Percentiles rank a stretch among this genome's conserved stretches.
phyloP scores from a whole-genome alignment of 192 early-diverging fungal species.

The Gonapodya prolifera region DNA sequence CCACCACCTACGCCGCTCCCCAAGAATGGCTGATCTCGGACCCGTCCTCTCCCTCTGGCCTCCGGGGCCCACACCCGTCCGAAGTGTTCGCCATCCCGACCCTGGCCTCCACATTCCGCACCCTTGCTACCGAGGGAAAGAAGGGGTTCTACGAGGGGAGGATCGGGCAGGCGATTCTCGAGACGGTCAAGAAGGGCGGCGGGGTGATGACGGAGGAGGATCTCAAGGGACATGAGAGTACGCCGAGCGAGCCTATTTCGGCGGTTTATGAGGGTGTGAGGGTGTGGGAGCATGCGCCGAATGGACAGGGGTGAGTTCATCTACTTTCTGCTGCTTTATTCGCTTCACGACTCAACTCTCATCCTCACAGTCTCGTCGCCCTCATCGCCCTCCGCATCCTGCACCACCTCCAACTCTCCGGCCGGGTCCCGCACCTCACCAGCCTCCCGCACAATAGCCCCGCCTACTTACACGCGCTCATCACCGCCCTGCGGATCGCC shows the following conservation, averaged over 20 bases:
- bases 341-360: neutral
- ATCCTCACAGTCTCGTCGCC: conserved; percentile 34
- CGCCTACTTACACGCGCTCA: conserved; percentile 51
- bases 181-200: conserved; percentile 30
- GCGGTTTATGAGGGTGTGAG: conserved; percentile 42
- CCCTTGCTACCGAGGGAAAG: conserved; percentile 29
- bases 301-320: conserved; percentile 48
- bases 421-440: conserved; percentile 19
- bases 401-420: conserved; percentile 29
- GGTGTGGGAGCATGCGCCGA: conserved; percentile 62
- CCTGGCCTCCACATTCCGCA: conserved; percentile 26
- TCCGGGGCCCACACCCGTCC: conserved; percentile 40
- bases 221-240: conserved; percentile 34
- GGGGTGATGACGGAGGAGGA: conserved; percentile 56
- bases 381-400: conserved; percentile 58
- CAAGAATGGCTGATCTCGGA: conserved; percentile 28
- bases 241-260: conserved; percentile 42
- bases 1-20: conserved; percentile 22
- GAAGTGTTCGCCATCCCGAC: conserved; percentile 48
- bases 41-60: conserved; percentile 18
- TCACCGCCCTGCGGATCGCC: conserved; percentile 56
- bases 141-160: conserved; percentile 20
- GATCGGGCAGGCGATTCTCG: conserved; percentile 52
- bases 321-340: neutral
- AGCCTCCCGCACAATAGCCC: conserved; percentile 23